Evolutionary conservation across 2,329 filamentous ascomycete genomes (phyloP).

Genomic region (Paraphaeosphaeria sporulosa): DNA sequence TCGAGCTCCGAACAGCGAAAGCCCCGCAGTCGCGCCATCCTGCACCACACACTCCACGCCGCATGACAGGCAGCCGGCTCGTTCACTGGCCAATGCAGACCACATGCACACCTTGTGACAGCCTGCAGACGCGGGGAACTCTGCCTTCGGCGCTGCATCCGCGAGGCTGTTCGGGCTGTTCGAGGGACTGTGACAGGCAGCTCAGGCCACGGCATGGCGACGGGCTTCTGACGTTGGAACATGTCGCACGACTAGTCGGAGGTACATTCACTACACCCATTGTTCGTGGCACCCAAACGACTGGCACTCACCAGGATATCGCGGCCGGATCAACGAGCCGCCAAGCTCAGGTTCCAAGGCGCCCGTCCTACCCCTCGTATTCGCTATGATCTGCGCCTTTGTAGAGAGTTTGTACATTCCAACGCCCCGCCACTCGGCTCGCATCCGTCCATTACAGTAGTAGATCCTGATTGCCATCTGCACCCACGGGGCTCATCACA

Average conservation of each 20-base stretch:
- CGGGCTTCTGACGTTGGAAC: not conserved
- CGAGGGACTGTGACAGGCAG: not conserved
- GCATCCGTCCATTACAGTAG: conserved; percentile 3
- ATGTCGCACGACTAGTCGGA: not conserved
- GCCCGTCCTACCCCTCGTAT: conserved; percentile 1
- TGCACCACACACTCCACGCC: conserved; percentile 4
- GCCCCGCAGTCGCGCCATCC: conserved; percentile 17
- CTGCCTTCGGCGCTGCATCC: conserved; percentile 6
- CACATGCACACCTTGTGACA: conserved; percentile 12
- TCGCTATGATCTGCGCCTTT: conserved; percentile 1
- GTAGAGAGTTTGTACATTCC: conserved; percentile 2
- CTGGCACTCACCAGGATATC: not conserved
- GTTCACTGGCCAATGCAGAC: conserved; percentile 15
- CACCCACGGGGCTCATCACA: conserved; percentile 37
- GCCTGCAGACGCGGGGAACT: conserved; percentile 10
- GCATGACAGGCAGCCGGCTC: conserved; percentile 12
- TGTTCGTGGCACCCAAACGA: not conserved
- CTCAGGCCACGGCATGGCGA: not conserved
- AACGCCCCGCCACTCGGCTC: conserved; percentile 7
- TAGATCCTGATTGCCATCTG: conserved; percentile 36
- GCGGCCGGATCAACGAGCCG: not conserved
- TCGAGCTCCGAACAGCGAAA: conserved; percentile 9
- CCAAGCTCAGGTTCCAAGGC: conserved; percentile 6
- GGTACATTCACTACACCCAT: conserved; percentile 2
- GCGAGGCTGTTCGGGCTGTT: conserved; percentile 3